A percentile compares a stretch with the other conserved stretches of the same genome.
Evolutionary conservation across 1,284 basidiomycete species (phyloP).

Genomic region (Marasmius oreades): DNA sequence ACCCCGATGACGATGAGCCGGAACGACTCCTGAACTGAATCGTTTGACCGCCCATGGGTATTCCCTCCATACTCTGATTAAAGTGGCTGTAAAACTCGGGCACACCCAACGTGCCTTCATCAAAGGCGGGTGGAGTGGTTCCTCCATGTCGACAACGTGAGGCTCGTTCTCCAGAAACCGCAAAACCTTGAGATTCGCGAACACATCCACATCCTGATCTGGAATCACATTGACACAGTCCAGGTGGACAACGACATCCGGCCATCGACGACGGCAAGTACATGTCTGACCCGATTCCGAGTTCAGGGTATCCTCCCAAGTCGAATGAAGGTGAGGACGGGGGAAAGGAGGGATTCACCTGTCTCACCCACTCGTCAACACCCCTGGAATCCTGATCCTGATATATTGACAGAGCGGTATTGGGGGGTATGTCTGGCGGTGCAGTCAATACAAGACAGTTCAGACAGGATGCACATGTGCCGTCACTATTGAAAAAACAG

Average conservation of each 20-base stretch:
- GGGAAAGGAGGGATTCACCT: neutral
- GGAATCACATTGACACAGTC: neutral
- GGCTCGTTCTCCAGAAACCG: neutral
- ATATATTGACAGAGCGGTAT: conserved; percentile 32
- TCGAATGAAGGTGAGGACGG: neutral
- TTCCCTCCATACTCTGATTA: neutral
- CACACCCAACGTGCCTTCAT: neutral
- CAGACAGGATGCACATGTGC: conserved; percentile 50
- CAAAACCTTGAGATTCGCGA: neutral
- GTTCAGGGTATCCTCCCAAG: neutral
- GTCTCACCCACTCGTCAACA: neutral
- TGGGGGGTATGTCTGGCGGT: conserved; percentile 29
- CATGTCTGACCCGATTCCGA: neutral
- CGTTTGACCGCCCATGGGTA: neutral
- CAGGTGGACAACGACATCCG: neutral
- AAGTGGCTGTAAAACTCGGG: neutral
- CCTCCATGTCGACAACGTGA: neutral
- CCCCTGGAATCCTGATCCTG: conserved; percentile 10
- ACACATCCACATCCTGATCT: neutral
- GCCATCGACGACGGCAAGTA: neutral
- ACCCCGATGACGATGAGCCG: neutral
- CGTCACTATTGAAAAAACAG: conserved; percentile 41
- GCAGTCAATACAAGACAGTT: conserved; percentile 45
- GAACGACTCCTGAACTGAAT: neutral
- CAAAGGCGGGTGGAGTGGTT: neutral